Evolutionary conservation across 805 yeast genomes (phyloP), one percentile per base, ranked within the genome.

Genomic region (Cyberlindnera amylophila): DNA sequence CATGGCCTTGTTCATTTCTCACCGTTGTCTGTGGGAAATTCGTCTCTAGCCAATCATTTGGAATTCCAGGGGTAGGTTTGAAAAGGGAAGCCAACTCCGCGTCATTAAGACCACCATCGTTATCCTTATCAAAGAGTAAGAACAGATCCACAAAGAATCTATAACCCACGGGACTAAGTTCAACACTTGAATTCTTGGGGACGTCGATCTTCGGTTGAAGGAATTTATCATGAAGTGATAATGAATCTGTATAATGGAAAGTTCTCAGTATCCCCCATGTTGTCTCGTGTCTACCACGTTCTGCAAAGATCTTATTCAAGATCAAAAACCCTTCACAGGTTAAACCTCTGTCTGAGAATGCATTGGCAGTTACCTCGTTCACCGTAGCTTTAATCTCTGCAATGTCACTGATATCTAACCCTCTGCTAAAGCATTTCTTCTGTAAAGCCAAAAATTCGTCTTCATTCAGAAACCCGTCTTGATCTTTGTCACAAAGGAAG

Each of bases 241-340:
- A 67, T 0, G 97, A 89, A 57, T 93, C 93, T 0, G 98, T 91
- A 57, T 93, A 93, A 57, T 87, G 86, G 61, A 86, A 93, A 0
- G 89, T 75, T 39, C 99, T 64, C 19, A 93, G 61, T 16, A 93
- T 87, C 0, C 96, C 96, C 99, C 99, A 93, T 0, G 88, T 83
- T 0, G 98, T 93, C 59, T 93, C 99, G 61, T 93, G 98, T 26
- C 98, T 70, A 0, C 99, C 99, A 29, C 78, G 77, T 52, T 88
- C 95, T 1, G 95, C 95, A 60, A 85, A 93, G 19, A 86, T 64
- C 56, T 82, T 85, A 62, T 87, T 89, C 40, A 93, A 66, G 1
- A 79, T 66, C 3, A 93, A 64, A 55, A 93, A 93, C 0, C 95
- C 98, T 35, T 75, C 78, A 39, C 72, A 75, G 0, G 86, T 75